Base-by-base conservation (phyloP, 257 asterid genomes). In the Solanum medicagineum region DNA sequence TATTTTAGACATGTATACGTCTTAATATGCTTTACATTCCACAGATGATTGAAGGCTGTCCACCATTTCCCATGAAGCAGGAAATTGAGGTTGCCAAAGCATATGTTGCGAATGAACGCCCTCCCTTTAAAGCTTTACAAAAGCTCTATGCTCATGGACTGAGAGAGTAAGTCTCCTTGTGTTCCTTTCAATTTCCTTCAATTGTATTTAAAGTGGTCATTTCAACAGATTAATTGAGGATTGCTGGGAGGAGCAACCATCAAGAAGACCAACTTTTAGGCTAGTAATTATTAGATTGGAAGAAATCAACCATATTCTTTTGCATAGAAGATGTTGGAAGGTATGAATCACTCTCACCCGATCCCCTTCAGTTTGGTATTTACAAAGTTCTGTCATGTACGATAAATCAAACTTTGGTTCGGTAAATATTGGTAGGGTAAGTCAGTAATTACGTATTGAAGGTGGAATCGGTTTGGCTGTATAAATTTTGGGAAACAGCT, bases 31-130 rank as follows among this genome's bases (percentile, higher is more conserved):
- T 44, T 84, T 80, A 42, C 8, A 29, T 60, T 85, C 68, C 54
- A 57, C 91, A 95, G 98, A 95, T 95, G 98, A 92, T 94, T 85
- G 98, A 95, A 91, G 97, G 98, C 75, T 86, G 89, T 82, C 94
- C 93, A 26, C 97, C 98, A 75, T 92, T 92, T 89, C 84, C 92
- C 66, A 84, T 68, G 32, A 93, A 87, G 90, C 88, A 90, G 85
- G 96, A 95, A 84, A 79, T 60, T 26, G 98, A 93, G 69, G 98
- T 92, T 82, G 93, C 98, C 66, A 91, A 94, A 91, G 90, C 93
- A 32, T 94, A 93, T 85, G 92, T 89, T 84, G 92, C 93, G 73
- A 92, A 93, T 51, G 96, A 93, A 87, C 96, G 98, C 36, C 98
- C 98, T 73, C 94, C 96, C 56, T 95, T 94, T 85, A 88, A 86